Base-by-base conservation (phyloP, 257 asterid species). In the Solanum pimpinellifolium region DNA sequence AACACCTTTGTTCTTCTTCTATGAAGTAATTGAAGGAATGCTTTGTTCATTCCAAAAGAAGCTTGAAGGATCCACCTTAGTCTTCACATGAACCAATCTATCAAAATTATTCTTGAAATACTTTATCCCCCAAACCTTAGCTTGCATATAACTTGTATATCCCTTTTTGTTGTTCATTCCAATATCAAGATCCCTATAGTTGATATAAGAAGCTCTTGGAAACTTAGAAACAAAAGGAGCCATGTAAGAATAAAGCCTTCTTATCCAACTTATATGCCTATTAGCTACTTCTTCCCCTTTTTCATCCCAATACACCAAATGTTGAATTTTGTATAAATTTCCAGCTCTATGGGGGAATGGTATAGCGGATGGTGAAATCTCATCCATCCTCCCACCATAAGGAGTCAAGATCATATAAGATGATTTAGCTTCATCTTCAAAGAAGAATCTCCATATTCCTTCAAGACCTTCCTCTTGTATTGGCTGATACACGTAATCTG, bases 21-120 rank as follows among this genome's bases (percentile, higher is more conserved):
- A 39, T 75, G 12, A 39, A 39, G 65, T n/a, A 65, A 84, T 65
- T 33, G 87, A 69, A 29, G 83, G 87, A 85, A 85, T 47, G 37
- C 87, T 85, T 70, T 72, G 87, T 77, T 85, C 87, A 47, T 72
- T 85, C 83, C 87, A 49, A 59, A 85, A 85, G 83, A 85, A 85
- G 3, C 23, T 85, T 27, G 70, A 35, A 25, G 83, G 87, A 70
- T 85, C 73, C 21, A 49, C 87, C 47, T 70, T 85, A 7, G 87
- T 85, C 52, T 85, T 85, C 46, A 85, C 87, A 47, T 27, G 25
- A 70, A 72, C 83, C 72, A 85, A 72, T 62, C 72, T 70, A 47
- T 85, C 83, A 33, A 85, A 85, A 49, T 85, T 85, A 46, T 49
- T 85, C 39, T 72, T 85, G 83, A 72, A 85, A 72, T 85, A 72